A percentile compares a stretch with the other conserved stretches of the same genome.
Conservation (phyloP, 2,329 filamentous ascomycete species). For the Tolypocladium pustulatum region DNA sequence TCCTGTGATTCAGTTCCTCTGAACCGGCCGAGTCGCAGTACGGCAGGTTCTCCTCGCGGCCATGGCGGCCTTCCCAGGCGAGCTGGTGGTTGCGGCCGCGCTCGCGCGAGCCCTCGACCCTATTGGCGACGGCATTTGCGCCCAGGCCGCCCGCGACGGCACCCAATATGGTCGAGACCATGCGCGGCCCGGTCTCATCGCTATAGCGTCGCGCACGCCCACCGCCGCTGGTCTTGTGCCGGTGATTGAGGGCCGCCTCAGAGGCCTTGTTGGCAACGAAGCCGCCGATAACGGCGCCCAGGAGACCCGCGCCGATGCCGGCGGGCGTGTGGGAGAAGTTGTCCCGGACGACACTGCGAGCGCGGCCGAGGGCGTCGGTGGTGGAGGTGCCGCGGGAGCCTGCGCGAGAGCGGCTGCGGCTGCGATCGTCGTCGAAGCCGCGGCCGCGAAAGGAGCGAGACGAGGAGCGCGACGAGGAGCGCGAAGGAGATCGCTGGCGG, state of each 20-base stretch:
- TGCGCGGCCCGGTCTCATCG: slow-evolving; percentile 18
- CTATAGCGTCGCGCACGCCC: slow-evolving; percentile 11
- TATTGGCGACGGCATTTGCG: slow-evolving; percentile 38
- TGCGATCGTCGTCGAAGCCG: slow-evolving; percentile 1
- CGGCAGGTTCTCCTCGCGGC: slow-evolving; percentile 15
- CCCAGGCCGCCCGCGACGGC: slow-evolving; percentile 45
- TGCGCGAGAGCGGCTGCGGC: slow-evolving; percentile 5
- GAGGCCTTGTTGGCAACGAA: slow-evolving; percentile 39
- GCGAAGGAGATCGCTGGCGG: slow-evolving; percentile 6
- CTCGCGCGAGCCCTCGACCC: slow-evolving; percentile 26
- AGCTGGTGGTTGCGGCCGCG: slow-evolving; percentile 20
- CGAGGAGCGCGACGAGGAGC: slow-evolving; percentile 12
- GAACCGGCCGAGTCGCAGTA: slow-evolving; percentile 12
- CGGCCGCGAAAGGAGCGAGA: slow-evolving; percentile 14
- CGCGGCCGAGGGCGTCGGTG: slow-evolving; percentile 26
- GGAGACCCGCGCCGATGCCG: slow-evolving; percentile 38
- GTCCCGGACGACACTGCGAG: slow-evolving; percentile 29
- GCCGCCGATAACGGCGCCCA: slow-evolving; percentile 45
- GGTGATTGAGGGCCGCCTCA: slow-evolving; percentile 25
- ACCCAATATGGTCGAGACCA: slow-evolving; percentile 40
- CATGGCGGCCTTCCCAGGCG: slow-evolving; percentile 23
- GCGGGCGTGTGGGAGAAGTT: slow-evolving; percentile 37
- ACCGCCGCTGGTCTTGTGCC: slow-evolving; percentile 11
- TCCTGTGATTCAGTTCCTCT: slow-evolving; percentile 5
- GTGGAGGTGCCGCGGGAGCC: neutral